Evolutionary conservation across 148 eudicot genomes (phyloP).

Genomic region (Pouteria glomerata): DNA sequence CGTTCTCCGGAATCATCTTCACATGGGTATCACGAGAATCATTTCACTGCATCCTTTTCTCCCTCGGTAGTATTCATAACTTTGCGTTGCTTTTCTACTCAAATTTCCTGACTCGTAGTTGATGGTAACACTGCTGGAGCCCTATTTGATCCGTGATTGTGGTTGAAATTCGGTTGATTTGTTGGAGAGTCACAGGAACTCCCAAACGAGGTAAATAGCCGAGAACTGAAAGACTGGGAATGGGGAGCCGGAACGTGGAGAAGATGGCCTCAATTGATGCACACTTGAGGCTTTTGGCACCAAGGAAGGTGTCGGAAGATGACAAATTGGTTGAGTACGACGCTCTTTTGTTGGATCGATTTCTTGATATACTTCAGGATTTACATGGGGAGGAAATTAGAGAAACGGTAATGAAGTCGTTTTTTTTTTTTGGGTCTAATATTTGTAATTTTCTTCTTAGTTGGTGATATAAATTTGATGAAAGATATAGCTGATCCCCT

Average conservation of each 20-base stretch:
- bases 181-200: background rate
- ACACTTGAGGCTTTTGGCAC: constrained; percentile 72
- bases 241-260: constrained; percentile 54
- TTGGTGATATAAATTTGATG: background rate
- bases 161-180: background rate
- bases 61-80: background rate
- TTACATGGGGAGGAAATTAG: constrained; percentile 76
- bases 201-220: no score
- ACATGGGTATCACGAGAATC: constrained; percentile 6
- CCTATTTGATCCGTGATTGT: constrained; percentile 2
- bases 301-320: constrained; percentile 76
- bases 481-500: background rate
- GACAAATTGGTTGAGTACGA: constrained; percentile 87
- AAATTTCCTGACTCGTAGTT: background rate
- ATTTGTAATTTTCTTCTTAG: background rate
- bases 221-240: constrained; percentile 14
- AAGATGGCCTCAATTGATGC: constrained; percentile 82
- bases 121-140: background rate
- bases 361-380: constrained; percentile 78
- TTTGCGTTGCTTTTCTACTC: background rate
- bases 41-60: background rate
- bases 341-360: constrained; percentile 85
- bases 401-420: constrained; percentile 47
- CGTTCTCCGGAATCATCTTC: background rate
- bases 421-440: background rate